Evolutionary conservation across 1,139 yeast species (phyloP), one percentile per base, ranked within the genome.

Genomic region (Kurtzmaniella quercitrusa): DNA sequence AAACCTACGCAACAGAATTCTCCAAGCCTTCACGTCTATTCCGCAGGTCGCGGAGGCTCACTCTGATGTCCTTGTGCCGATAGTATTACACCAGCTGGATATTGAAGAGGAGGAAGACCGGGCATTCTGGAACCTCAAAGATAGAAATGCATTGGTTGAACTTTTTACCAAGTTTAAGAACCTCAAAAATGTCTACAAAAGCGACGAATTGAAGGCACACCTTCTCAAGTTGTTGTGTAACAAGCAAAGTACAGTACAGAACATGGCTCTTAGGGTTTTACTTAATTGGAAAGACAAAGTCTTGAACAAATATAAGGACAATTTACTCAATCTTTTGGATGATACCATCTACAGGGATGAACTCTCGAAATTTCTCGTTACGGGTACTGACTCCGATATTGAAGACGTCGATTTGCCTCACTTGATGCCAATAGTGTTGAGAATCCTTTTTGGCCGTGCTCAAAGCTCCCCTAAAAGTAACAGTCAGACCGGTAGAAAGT

Each of bases 261-360:
- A 79, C 49, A 63, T 82, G 39, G 94, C 97, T 0, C 67, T 93
- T 42, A 77, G 79, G 46, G 85, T 86, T 40, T 57, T 93, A n/a
- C 63, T 89, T 39, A 80, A 85, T 39, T 86, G 77, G 72, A 80
- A 82, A 49, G 73, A 77, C 46, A 73, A 77, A 1, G 67, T 71
- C 1, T 65, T 88, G 29, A 73, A 73, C 44, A 86, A 83, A 59
- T 91, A 90, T 58, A 72, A 74, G 48, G 96, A 86, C 50, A 83
- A 84, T 51, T 68, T 94, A 54, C 75, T 68, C 43, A 90, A 86
- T 52, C 65, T 94, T 46, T 67, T 93, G 25, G 96, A 91, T 58
- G 96, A 90, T 50, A 78, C 88, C 1, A 69, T 84, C 19, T 91
- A 89, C 65, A 80, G 89, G 48, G 98, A 94, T 60, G 97, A 91